Base-by-base conservation (phyloP, 2,329 filamentous ascomycete genomes). In the Diaporthe citriasiana region DNA sequence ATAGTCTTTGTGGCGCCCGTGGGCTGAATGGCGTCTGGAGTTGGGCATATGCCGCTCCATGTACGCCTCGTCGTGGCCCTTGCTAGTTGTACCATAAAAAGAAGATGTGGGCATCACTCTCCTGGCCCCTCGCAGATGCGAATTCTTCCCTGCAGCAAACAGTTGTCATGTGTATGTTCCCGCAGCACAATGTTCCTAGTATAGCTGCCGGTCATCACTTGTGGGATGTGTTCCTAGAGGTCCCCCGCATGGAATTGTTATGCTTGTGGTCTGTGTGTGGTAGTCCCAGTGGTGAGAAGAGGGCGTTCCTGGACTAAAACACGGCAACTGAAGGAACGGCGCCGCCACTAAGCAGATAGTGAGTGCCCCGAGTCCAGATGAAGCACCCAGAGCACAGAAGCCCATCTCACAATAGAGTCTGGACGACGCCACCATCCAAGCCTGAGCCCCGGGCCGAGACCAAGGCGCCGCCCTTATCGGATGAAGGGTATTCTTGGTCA, bases 301-400 rank as follows among this genome's bases (percentile, higher is more conserved):
- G 30, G 63, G 63, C 63, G 63, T 66, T 51, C 63, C 63, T 66
- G 63, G 13, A 51, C 63, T 66, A 66, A 51, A 38, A 51, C 45
- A 51, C 63, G 63, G 63, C 19, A 66, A 19, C 13, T 51, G 63
- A 38, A 50, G n/a, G 47, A 51, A 40, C 63, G 63, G 63, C 45
- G 63, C 30, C 63, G 33, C 30, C 45, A 51, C 63, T 51, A 66
- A 40, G 9, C 12, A 25, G 30, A 22, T 66, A 38, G 30, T n/a
- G 30, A n/a, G 45, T 25, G 45, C 30, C 15, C 60, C n/a, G 63
- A 66, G 45, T 38, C 33, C 63, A 15, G 45, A 51, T 30, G 6
- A 51, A 22, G 33, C 45, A 38, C 15, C 19, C 22, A 27, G 25
- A 45, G 45, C 12, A n/a, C 50, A 51, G 47, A n/a, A 27, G 33